Percentiles rank a stretch among this genome's conserved stretches.
These are phyloP conservation scores for Daldinia concentrica DNA, from an alignment of 495 filamentous ascomycete genomes.

Conservation along the genomic window DNA sequence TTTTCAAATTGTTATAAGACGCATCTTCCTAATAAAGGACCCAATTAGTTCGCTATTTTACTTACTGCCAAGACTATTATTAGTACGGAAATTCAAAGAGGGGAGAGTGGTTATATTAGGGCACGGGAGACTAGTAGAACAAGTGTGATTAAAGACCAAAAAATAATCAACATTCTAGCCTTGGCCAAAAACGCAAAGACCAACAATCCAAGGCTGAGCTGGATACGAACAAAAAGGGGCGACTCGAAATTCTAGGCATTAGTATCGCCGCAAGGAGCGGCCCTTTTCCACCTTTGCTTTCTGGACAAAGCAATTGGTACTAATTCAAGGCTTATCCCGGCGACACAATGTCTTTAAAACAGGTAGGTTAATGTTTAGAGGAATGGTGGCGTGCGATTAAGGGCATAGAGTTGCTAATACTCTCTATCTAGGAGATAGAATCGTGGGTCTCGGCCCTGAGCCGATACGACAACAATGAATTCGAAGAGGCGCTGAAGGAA, in stretches of 20 bases:
- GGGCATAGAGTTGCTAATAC: constrained; percentile 13
- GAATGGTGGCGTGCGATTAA: too few species aligned
- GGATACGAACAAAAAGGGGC: constrained; percentile 8
- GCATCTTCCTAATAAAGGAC: neutral
- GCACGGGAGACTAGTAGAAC: constrained; percentile 18
- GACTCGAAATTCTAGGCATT: constrained; percentile 23
- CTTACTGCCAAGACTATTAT: constrained; percentile 6
- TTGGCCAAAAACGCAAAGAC: constrained; percentile 10
- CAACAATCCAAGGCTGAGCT: constrained; percentile 10
- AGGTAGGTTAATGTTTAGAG: constrained; percentile 60
- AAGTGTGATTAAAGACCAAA: constrained; percentile 16
- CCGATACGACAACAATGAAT: constrained; percentile 96
- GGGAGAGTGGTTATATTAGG: constrained; percentile 17
- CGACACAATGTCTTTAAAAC: constrained; percentile 73
- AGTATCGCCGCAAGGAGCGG: constrained; percentile 33
- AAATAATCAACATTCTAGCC: constrained; percentile 7
- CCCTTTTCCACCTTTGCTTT: constrained; percentile 41
- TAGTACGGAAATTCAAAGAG: constrained; percentile 3
- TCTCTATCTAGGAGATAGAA: constrained; percentile 85
- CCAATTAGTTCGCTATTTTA: neutral
- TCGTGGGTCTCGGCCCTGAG: constrained; percentile 93
- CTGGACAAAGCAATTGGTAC: constrained; percentile 46
- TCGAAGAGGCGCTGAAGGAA: constrained; percentile 80
- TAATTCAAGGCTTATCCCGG: constrained; percentile 33
- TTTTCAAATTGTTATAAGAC: neutral